A percentile compares a stretch with the other conserved stretches of the same genome.
Evolutionary conservation across 345 rosid species (phyloP).

Genomic region (Syzygium aqueum): DNA sequence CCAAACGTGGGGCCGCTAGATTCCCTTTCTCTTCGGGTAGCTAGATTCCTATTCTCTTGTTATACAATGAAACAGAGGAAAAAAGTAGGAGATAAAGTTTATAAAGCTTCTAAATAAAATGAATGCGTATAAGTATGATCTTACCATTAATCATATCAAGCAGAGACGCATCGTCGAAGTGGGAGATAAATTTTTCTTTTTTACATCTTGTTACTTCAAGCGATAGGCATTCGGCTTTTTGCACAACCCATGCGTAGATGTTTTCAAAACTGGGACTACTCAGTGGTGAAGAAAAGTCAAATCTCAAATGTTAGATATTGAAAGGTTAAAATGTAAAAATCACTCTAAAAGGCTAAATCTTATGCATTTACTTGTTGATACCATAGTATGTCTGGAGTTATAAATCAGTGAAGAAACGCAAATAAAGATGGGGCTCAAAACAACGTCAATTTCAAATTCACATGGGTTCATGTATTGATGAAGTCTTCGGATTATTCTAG

Average conservation of each 20-base stretch:
- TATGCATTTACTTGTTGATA: background rate
- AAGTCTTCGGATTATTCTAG: background rate
- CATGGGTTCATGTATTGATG: fast-evolving
- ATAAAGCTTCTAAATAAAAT: background rate
- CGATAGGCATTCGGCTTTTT: background rate
- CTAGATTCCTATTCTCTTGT: background rate
- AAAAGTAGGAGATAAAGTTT: background rate
- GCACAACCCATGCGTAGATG: background rate
- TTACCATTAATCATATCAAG: background rate
- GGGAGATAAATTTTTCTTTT: background rate
- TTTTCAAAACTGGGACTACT: background rate
- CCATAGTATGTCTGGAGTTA: background rate
- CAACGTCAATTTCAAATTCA: background rate
- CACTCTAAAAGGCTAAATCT: background rate
- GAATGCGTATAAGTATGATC: background rate
- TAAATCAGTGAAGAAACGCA: fast-evolving
- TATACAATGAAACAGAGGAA: background rate
- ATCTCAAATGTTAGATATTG: background rate
- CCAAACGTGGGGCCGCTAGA: background rate
- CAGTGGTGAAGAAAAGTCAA: background rate
- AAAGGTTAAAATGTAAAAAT: background rate
- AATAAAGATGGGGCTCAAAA: background rate
- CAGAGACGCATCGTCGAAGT: background rate
- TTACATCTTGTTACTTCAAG: background rate
- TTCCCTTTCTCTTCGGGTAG: background rate